Evolutionary conservation across 257 asterid genomes (phyloP).

Genomic region (Solanum neorickii): DNA sequence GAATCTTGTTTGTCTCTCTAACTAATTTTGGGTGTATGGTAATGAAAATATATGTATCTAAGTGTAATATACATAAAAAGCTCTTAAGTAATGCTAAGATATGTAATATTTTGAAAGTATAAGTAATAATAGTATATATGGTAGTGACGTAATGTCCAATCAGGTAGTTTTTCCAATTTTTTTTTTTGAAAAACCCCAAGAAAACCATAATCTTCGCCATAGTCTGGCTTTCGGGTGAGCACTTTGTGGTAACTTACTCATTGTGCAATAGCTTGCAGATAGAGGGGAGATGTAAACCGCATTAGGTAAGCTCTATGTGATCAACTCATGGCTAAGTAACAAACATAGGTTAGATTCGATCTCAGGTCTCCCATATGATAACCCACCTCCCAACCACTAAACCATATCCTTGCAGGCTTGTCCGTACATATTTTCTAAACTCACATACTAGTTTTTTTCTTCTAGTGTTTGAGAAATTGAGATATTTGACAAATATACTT

Average conservation of each 20-base stretch:
- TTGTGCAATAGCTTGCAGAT: neutral
- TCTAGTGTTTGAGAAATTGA: too few species aligned
- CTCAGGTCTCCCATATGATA: neutral
- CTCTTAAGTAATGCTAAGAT: neutral
- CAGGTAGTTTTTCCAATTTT: too few species aligned
- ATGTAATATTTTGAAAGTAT: neutral
- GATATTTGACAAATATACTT: neutral
- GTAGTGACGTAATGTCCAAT: too few species aligned
- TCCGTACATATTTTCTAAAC: too few species aligned
- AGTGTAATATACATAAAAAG: neutral
- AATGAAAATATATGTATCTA: too few species aligned
- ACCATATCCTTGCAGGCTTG: neutral
- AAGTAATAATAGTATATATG: too few species aligned
- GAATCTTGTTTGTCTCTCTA: too few species aligned
- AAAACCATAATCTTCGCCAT: too few species aligned
- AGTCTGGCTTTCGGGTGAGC: neutral
- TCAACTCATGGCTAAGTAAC: neutral
- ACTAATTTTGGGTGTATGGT: neutral
- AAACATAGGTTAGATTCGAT: neutral
- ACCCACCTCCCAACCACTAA: neutral
- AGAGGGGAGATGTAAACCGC: accelerated
- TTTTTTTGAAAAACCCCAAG: too few species aligned
- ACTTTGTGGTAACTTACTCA: too few species aligned
- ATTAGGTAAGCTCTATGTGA: too few species aligned
- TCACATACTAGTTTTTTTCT: too few species aligned